A percentile compares a stretch with the other conserved stretches of the same genome.
Conservation (phyloP, 2,329 filamentous ascomycete species). For the Leptodontidium sp. region DNA sequence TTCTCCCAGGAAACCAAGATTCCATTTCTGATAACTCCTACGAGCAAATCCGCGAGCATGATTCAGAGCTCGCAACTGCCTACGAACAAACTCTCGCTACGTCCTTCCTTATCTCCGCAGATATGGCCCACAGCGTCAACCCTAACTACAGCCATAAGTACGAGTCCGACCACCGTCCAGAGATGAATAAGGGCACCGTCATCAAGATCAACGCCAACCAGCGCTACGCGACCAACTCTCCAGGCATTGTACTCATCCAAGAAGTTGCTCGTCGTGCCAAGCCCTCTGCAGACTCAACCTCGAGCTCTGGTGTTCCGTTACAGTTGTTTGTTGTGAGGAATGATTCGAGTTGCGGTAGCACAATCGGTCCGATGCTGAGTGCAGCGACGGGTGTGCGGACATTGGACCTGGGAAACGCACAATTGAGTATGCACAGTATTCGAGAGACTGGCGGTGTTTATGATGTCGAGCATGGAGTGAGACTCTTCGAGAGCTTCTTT, state of each 20-base stretch:
- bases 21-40: conserved; percentile 69
- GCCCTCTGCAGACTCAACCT: conserved; percentile 53
- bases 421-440: conserved; percentile 97
- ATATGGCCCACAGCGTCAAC: conserved; percentile 97
- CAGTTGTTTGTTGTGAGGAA: conserved; percentile 97
- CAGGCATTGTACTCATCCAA: conserved; percentile 90
- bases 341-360: conserved; percentile 92
- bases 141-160: conserved; percentile 95
- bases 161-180: conserved; percentile 86
- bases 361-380: conserved; percentile 95
- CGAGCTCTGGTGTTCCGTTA: conserved; percentile 77
- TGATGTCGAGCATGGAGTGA: conserved; percentile 86
- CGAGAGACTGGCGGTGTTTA: conserved; percentile 89
- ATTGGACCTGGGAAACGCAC: conserved; percentile 56
- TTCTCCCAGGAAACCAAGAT: conserved; percentile 67
- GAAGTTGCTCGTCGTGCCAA: conserved; percentile 76
- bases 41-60: conserved; percentile 62
- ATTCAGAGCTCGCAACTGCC: conserved; percentile 75
- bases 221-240: conserved; percentile 94
- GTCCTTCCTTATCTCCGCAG: conserved; percentile 93
- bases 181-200: conserved; percentile 96
- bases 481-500: conserved; percentile 89
- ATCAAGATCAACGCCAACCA: conserved; percentile 99
- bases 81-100: conserved; percentile 92
- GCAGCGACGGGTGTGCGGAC: conserved; percentile 88